A percentile compares a stretch with the other conserved stretches of the same genome.
These are phyloP conservation scores for Volvox africanus DNA, from an alignment of 139 green algal species.

Conservation along the genomic window DNA sequence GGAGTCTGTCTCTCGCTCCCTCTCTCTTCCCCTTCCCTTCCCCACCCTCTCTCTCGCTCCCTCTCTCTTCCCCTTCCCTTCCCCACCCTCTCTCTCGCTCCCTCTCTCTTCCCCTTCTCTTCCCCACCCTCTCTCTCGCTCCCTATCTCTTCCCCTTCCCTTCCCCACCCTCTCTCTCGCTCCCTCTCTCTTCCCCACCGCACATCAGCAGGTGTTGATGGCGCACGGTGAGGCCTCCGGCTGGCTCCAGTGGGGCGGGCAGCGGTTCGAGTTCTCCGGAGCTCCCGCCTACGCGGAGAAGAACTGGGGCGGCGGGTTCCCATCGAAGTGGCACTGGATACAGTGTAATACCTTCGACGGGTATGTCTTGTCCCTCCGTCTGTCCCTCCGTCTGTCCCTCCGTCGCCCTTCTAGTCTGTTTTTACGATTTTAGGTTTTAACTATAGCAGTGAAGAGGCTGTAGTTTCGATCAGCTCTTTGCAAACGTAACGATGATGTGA, in stretches of 20 bases:
- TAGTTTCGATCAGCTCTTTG: too few species aligned
- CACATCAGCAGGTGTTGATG: slow-evolving; percentile 87
- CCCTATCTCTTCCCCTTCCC: not conserved
- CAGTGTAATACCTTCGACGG: slow-evolving; percentile 95
- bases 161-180: not conserved
- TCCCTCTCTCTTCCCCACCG: not conserved
- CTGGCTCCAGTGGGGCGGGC: slow-evolving; percentile 91
- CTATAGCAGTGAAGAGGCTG: too few species aligned
- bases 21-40: too few species aligned
- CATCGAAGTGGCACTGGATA: slow-evolving; percentile 92
- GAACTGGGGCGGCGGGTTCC: slow-evolving; percentile 98
- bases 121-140: not conserved
- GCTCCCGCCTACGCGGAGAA: slow-evolving; percentile 93
- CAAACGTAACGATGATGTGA: too few species aligned
- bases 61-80: too few species aligned
- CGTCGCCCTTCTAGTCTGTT: too few species aligned
- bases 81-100: not conserved
- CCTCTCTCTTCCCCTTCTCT: not conserved
- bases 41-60: not conserved
- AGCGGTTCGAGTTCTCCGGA: slow-evolving; percentile 80
- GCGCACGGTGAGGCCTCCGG: slow-evolving; percentile 86
- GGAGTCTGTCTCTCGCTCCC: too few species aligned
- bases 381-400: too few species aligned
- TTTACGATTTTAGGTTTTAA: too few species aligned
- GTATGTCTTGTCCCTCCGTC: slow-evolving; percentile 25